Conservation (phyloP, 179 eudicot species). For the Monotropa hypopitys region DNA sequence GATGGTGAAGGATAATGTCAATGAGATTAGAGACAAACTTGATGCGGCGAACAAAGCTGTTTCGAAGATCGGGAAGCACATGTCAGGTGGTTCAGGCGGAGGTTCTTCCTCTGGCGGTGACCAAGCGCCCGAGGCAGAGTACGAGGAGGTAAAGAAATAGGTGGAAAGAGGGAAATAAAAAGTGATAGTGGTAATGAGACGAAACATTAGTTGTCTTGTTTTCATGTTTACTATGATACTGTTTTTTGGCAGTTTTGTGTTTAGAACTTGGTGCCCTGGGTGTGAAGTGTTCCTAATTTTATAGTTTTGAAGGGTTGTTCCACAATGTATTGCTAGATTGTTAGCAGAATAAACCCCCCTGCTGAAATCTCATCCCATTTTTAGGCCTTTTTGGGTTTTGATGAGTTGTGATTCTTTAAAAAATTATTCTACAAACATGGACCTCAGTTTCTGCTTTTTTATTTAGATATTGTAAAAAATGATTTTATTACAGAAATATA, state of each 20-base stretch:
- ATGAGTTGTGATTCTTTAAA: neutral
- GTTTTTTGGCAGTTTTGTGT: slow-evolving; percentile 8
- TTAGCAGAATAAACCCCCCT: neutral
- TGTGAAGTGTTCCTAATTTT: neutral
- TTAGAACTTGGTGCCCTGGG: neutral
- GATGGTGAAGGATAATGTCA: slow-evolving; percentile 17
- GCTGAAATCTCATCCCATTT: neutral
- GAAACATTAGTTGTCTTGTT: neutral
- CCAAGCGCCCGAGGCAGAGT: slow-evolving; percentile 21
- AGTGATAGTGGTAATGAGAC: neutral
- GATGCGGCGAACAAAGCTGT: slow-evolving; percentile 19
- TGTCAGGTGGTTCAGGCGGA: slow-evolving; percentile 35
- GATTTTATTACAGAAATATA: too few species aligned
- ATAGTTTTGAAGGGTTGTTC: neutral
- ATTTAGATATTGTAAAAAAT: too few species aligned
- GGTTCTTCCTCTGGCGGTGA: slow-evolving; percentile 10
- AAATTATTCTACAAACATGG: neutral
- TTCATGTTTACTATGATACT: neutral
- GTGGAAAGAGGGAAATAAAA: neutral
- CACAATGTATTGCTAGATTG: neutral
- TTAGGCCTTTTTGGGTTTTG: neutral
- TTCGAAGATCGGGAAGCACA: slow-evolving; percentile 29
- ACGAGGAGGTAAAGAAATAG: slow-evolving; percentile 20
- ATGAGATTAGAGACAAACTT: slow-evolving; percentile 12
- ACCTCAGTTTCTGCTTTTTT: too few species aligned